Conservation (phyloP, 371 early-diverging fungal species). For the Actinomucor elegans region DNA sequence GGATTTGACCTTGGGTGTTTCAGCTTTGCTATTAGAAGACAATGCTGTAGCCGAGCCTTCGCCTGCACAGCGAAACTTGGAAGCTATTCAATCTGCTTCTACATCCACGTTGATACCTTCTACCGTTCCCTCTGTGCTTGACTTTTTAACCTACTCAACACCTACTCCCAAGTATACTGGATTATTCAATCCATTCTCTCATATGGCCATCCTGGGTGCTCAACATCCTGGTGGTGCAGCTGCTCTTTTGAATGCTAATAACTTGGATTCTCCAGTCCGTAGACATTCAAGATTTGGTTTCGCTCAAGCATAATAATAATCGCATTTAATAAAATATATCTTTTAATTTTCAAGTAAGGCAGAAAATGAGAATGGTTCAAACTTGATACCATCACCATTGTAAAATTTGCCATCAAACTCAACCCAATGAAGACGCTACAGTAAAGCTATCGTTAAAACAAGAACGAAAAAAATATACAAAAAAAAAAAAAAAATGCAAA, state of each 20-base stretch:
- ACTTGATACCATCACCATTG: conserved; percentile 49
- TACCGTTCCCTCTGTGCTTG: conserved; percentile 4
- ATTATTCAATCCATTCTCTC: conserved; percentile 42
- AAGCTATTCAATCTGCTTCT: conserved; percentile 9
- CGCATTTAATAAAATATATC: no score
- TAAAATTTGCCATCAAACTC: conserved; percentile 99
- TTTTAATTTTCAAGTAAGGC: no score
- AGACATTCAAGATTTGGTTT: conserved; percentile 51
- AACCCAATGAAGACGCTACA: conserved; percentile 99
- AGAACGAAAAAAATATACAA: no score
- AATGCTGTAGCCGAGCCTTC: not conserved
- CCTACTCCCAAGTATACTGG: conserved; percentile 40
- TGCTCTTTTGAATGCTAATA: conserved; percentile 21
- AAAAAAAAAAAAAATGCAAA: no score
- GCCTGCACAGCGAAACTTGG: conserved; percentile 10
- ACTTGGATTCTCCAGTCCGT: conserved; percentile 39
- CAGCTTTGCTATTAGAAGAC: conserved; percentile 23
- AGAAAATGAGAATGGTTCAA: conserved; percentile 49
- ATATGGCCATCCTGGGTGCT: conserved; percentile 9
- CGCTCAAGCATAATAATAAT: conserved; percentile 49
- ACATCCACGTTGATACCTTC: not conserved
- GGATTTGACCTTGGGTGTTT: conserved; percentile 33
- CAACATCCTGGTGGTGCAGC: conserved; percentile 10
- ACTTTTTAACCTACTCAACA: conserved; percentile 19
- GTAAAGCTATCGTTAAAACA: no score